Percentiles rank a stretch among this genome's conserved stretches.
Conservation (phyloP, 2,329 filamentous ascomycete species). For the Sporothrix curviconia region DNA sequence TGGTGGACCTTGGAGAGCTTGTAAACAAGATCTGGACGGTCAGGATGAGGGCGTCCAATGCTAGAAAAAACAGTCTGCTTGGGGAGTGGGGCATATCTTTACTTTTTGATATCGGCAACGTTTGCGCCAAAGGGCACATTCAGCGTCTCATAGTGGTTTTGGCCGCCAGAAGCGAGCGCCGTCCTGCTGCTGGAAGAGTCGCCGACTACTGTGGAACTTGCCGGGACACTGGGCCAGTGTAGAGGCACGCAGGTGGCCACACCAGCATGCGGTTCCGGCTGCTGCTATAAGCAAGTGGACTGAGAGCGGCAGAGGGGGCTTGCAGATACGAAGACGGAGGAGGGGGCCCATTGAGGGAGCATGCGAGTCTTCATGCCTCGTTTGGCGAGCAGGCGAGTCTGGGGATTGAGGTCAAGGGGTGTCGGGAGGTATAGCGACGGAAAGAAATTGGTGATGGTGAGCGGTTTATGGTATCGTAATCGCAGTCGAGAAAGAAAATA, state of each 20-base stretch:
- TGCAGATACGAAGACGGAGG: conserved; percentile 21
- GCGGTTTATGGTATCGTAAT: too few species aligned
- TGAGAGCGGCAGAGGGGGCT: conserved; percentile 10
- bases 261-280: conserved; percentile 4
- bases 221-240: not conserved
- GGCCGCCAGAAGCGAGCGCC: conserved; percentile 26
- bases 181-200: conserved; percentile 21
- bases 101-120: conserved; percentile 78
- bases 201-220: conserved; percentile 28
- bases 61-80: not conserved
- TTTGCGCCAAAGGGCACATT: conserved; percentile 65
- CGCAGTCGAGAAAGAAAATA: too few species aligned
- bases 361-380: conserved; percentile 57
- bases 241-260: not conserved
- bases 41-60: not conserved
- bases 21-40: conserved; percentile 66
- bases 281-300: conserved; percentile 1
- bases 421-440: too few species aligned
- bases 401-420: too few species aligned
- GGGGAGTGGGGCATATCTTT: too few species aligned
- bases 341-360: conserved; percentile 23
- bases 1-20: conserved; percentile 84
- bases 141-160: conserved; percentile 77
- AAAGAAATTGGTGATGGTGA: too few species aligned
- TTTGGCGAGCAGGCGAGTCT: conserved; percentile 27